Evolutionary conservation across 352 stramenopile species (phyloP).

Genomic region (Phytophthora rubi): DNA sequence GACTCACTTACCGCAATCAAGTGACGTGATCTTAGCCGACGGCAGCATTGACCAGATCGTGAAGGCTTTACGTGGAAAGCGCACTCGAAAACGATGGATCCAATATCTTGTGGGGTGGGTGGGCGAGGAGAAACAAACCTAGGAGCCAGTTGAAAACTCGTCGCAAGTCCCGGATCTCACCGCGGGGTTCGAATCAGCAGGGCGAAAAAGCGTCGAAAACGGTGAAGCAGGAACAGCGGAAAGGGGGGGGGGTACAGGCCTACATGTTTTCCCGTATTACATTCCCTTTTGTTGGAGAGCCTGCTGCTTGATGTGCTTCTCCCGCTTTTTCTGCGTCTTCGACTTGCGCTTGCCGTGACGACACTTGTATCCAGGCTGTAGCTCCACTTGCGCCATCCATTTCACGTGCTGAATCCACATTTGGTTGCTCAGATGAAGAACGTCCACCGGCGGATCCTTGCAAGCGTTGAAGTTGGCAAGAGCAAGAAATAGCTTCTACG

Average conservation of each 20-base stretch:
- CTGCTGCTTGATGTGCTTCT: slow-evolving; percentile 1
- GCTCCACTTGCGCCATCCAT: slow-evolving; percentile 1
- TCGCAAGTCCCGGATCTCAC: slow-evolving; percentile 11
- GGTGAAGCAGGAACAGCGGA: background rate
- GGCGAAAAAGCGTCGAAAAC: slow-evolving; percentile 4
- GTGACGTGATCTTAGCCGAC: slow-evolving; percentile 10
- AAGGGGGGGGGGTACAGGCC: slow-evolving; percentile 2
- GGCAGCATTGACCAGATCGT: slow-evolving; percentile 11
- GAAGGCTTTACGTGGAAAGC: slow-evolving; percentile 2
- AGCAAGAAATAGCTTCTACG: background rate
- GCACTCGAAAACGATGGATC: background rate
- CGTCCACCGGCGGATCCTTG: background rate
- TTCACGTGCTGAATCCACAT: background rate
- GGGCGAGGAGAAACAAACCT: slow-evolving; percentile 6
- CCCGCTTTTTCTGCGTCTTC: background rate
- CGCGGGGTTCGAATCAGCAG: background rate
- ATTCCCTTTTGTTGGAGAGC: background rate
- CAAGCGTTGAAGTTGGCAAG: background rate
- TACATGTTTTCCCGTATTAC: slow-evolving; percentile 20
- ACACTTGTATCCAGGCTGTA: background rate
- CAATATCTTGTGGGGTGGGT: slow-evolving; percentile 29
- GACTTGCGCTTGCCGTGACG: slow-evolving; percentile 8
- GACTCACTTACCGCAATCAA: background rate
- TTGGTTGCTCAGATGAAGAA: background rate
- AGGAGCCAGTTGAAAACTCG: slow-evolving; percentile 2